Percentiles rank a stretch among this genome's conserved stretches.
Conservation (phyloP, 441 rosid genomes). For the Populus hybrid region DNA sequence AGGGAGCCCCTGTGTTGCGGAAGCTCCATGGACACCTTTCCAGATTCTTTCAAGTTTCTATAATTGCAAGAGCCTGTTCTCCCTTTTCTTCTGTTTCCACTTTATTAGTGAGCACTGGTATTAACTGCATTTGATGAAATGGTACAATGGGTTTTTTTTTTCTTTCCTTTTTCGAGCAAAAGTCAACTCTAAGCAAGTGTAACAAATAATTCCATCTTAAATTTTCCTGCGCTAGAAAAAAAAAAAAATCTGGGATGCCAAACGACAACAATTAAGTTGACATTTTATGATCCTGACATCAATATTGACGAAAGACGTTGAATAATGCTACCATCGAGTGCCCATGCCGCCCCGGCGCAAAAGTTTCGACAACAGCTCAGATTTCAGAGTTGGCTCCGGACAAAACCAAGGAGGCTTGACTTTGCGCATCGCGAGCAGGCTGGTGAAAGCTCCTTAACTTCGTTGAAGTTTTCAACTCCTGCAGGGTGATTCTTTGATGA, state of each 20-base stretch:
- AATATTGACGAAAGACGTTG: not conserved
- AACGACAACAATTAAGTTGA: constrained; percentile 3
- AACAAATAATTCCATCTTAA: too few relatives aligned
- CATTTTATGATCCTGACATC: not conserved
- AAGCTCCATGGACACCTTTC: constrained; percentile 17
- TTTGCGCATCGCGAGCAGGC: not conserved
- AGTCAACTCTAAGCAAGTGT: too few relatives aligned
- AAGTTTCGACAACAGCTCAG: constrained; percentile 1
- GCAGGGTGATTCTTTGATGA: too few relatives aligned
- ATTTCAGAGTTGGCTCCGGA: not conserved
- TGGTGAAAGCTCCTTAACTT: not conserved
- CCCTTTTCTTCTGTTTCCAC: not conserved
- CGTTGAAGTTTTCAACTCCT: too few relatives aligned
- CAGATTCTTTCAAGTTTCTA: constrained; percentile 24
- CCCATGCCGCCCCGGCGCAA: not conserved
- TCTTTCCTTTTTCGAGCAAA: too few relatives aligned
- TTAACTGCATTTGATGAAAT: not conserved
- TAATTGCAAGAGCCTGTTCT: constrained; percentile 4
- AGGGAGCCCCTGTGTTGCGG: constrained; percentile 11
- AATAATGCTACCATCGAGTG: not conserved
- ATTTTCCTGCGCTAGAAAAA: too few relatives aligned
- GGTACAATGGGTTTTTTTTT: too few relatives aligned
- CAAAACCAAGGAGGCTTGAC: not conserved
- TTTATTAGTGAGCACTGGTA: not conserved
- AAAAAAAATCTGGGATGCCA: not conserved